A percentile compares a stretch with the other conserved stretches of the same genome.
Evolutionary conservation across 306 rosid genomes (phyloP).

Genomic region (Herpetospermum pedunculosum): DNA sequence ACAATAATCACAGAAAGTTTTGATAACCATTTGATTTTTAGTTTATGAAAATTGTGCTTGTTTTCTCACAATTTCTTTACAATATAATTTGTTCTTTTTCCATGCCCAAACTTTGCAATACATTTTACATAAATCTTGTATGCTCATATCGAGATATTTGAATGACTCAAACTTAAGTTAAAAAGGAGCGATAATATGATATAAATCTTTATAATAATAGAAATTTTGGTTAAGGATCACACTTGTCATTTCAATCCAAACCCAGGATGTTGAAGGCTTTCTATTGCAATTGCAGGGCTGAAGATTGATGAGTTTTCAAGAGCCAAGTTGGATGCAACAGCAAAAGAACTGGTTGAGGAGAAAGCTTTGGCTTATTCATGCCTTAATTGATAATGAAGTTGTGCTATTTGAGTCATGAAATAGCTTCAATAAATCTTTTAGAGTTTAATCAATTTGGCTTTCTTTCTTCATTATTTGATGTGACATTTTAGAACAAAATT

Average conservation of each 20-base stretch:
- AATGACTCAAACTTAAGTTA: background rate
- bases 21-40: too few species aligned
- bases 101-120: background rate
- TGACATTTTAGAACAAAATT: background rate
- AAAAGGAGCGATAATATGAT: background rate
- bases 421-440: background rate
- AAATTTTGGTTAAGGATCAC: background rate
- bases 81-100: background rate
- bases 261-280: background rate
- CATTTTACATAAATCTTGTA: background rate
- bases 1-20: too few species aligned
- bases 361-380: constrained; percentile 54
- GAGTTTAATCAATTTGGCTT: background rate
- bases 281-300: constrained; percentile 37
- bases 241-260: background rate
- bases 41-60: too few species aligned
- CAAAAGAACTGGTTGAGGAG: constrained; percentile 74
- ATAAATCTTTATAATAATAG: background rate
- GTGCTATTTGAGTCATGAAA: background rate
- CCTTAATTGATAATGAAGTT: constrained; percentile 20
- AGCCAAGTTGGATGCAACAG: constrained; percentile 64
- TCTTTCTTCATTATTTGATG: background rate
- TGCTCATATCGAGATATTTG: background rate
- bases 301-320: constrained; percentile 65
- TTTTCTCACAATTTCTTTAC: too few species aligned